Conservation (phyloP, 306 rosid species). For the Phaseolus lunatus region DNA sequence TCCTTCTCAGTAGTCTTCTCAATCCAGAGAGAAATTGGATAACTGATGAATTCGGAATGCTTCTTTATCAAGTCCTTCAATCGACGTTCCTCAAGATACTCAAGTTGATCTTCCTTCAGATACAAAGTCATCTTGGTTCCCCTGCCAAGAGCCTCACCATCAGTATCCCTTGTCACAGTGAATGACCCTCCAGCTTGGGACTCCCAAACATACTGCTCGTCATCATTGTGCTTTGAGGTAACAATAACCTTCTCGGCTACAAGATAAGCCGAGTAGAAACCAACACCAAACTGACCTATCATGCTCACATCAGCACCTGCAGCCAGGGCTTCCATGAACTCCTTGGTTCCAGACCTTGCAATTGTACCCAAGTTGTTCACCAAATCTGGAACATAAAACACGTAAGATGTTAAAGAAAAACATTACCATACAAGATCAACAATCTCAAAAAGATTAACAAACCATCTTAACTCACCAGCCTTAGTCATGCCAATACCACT, state of each 20-base stretch:
- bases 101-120: slow-evolving; percentile 97
- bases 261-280: slow-evolving; percentile 95
- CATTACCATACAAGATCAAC: neutral
- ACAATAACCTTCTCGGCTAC: slow-evolving; percentile 92
- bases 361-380: slow-evolving; percentile 97
- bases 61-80: slow-evolving; percentile 89
- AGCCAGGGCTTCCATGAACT: slow-evolving; percentile 96
- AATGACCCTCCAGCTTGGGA: slow-evolving; percentile 97
- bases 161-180: slow-evolving; percentile 82
- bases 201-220: slow-evolving; percentile 95
- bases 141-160: slow-evolving; percentile 86
- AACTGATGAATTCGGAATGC: slow-evolving; percentile 97
- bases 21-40: slow-evolving; percentile 90
- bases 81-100: slow-evolving; percentile 91
- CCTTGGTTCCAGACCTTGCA: slow-evolving; percentile 98
- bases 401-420: neutral
- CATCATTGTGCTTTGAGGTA: slow-evolving; percentile 92
- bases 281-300: slow-evolving; percentile 98
- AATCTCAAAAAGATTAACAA: neutral
- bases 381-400: slow-evolving; percentile 64
- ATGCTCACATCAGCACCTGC: slow-evolving; percentile 99
- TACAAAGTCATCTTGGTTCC: slow-evolving; percentile 79
- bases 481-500: slow-evolving; percentile 98
- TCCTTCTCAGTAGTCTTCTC: slow-evolving; percentile 96
- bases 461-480: slow-evolving; percentile 65